Percentiles rank a stretch among this genome's conserved stretches.
phyloP scores from a whole-genome alignment of 2,329 filamentous ascomycete species.

The Pyrenochaeta sp. region DNA sequence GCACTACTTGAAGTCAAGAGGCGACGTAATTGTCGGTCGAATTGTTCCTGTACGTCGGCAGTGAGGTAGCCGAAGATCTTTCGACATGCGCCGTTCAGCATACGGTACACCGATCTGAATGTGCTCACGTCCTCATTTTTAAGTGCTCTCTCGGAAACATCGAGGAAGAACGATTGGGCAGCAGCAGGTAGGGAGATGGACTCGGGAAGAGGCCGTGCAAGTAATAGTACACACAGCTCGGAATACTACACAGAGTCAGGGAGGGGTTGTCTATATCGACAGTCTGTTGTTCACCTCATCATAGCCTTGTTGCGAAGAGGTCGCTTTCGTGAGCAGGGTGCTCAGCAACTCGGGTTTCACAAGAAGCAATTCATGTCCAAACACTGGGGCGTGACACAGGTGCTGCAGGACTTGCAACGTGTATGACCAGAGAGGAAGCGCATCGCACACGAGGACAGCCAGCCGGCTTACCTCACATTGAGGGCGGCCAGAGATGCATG shows the following conservation, averaged over 20 bases:
- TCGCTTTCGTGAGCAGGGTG: conserved; percentile 42
- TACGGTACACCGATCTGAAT: conserved; percentile 37
- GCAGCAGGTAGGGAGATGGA: conserved; percentile 39
- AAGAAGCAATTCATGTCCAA: conserved; percentile 38
- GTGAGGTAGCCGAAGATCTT: conserved; percentile 36
- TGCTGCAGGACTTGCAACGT: conserved; percentile 58
- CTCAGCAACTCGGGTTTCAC: conserved; percentile 42
- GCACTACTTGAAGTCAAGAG: conserved; percentile 33
- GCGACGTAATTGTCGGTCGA: conserved; percentile 37
- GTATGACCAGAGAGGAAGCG: conserved; percentile 59
- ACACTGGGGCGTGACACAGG: conserved; percentile 51
- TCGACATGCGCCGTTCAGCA: conserved; percentile 47
- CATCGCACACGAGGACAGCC: conserved; percentile 53
- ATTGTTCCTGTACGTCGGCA: conserved; percentile 22
- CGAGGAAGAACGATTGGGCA: conserved; percentile 45
- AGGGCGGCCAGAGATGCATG: conserved; percentile 56
- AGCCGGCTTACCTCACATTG: conserved; percentile 59
- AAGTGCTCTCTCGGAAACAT: conserved; percentile 37
- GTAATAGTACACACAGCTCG: conserved; percentile 40
- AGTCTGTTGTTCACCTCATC: conserved; percentile 30
- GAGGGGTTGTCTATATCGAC: background rate
- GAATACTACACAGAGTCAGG: conserved; percentile 28
- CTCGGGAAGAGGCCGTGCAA: conserved; percentile 42
- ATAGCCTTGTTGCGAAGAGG: conserved; percentile 35
- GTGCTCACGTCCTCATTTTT: conserved; percentile 29